A percentile compares a stretch with the other conserved stretches of the same genome.
Conservation (phyloP, 2,329 filamentous ascomycete genomes). For the Mollisia scopiformis region DNA sequence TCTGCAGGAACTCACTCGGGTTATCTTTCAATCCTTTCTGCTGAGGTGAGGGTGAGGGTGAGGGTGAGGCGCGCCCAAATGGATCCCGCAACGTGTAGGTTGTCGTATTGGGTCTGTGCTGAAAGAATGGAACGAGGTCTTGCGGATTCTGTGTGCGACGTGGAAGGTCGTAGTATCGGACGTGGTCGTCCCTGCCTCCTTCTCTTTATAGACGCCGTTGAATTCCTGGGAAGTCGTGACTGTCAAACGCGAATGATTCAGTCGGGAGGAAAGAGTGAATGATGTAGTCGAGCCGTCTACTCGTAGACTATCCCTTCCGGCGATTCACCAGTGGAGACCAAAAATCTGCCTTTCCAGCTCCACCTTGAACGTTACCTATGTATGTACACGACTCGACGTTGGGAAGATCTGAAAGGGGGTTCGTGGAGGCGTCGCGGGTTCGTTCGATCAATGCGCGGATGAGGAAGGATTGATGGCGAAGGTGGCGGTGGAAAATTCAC, state of each 20-base stretch:
- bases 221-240: not conserved
- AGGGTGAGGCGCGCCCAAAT: slow-evolving; percentile 18
- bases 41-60: no score
- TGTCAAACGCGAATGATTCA: not conserved
- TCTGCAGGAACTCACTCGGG: not conserved
- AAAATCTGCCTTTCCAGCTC: not conserved
- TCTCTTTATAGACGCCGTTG: not conserved
- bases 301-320: not conserved
- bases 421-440: slow-evolving; percentile 1
- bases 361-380: slow-evolving; percentile 3
- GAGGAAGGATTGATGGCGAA: not conserved
- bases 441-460: not conserved
- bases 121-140: not conserved
- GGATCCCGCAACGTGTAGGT: slow-evolving; percentile 9
- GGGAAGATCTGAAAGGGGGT: not conserved
- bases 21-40: not conserved
- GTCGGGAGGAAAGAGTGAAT: not conserved
- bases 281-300: no score
- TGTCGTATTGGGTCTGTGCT: slow-evolving; percentile 15
- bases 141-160: slow-evolving; percentile 7
- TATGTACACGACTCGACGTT: not conserved
- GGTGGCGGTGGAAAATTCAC: not conserved
- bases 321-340: not conserved
- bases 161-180: not conserved
- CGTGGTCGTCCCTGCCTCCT: not conserved